Percentiles rank a stretch among this genome's conserved stretches.
Conservation (phyloP, 2,329 filamentous ascomycete genomes). For the Pseudocercospora fijiensis region DNA sequence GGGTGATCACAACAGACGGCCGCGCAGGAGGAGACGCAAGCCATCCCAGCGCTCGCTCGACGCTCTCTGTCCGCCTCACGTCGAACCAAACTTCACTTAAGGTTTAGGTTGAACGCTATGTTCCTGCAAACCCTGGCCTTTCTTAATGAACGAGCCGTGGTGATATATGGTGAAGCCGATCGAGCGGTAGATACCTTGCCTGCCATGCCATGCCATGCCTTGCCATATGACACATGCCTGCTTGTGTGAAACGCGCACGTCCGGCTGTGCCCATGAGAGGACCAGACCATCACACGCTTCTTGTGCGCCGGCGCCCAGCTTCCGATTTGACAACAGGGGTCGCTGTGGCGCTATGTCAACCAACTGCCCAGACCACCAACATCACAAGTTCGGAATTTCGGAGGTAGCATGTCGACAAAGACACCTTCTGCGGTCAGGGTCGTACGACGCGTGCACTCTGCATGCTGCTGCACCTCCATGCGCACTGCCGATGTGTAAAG, state of each 20-base stretch:
- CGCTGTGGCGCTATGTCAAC: background rate
- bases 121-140: slow-evolving; percentile 6
- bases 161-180: too few species aligned
- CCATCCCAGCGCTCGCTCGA: slow-evolving; percentile 9
- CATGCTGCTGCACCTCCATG: background rate
- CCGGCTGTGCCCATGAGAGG: background rate
- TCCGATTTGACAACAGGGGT: background rate
- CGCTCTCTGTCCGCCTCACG: slow-evolving; percentile 4
- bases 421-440: background rate
- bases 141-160: slow-evolving; percentile 1
- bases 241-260: background rate
- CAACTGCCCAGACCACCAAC: background rate
- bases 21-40: slow-evolving; percentile 9
- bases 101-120: slow-evolving; percentile 6
- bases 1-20: slow-evolving; percentile 9
- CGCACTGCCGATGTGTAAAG: background rate
- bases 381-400: too few species aligned
- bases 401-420: background rate
- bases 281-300: background rate
- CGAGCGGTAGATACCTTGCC: background rate
- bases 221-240: background rate
- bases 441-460: background rate
- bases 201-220: background rate
- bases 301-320: background rate
- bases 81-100: slow-evolving; percentile 6